Base-by-base conservation (phyloP, 768 basidiomycete species). In the Holtermanniella nyarrowii region DNA sequence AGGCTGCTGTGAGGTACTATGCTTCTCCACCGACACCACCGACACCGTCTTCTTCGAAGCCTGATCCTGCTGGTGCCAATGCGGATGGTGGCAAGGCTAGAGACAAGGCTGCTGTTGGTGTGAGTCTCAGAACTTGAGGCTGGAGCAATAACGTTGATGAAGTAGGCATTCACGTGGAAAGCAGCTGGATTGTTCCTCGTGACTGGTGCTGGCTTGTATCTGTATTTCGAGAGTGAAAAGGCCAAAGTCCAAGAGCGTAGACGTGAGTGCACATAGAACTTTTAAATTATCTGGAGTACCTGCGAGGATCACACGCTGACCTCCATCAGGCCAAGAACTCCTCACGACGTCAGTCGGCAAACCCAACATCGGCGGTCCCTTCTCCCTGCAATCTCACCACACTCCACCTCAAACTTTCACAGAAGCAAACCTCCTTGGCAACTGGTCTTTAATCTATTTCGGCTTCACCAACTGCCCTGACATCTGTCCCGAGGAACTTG, bases 381-480 rank as follows among this genome's bases (percentile, higher is more conserved):
- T 99, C 76, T 72, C 74, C 3, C 76, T 97, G 45, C 79, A 76
- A 3, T 79, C 81, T 5, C 59, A 64, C 31, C 55, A 62, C 26
- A 48, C 52, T 18, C 27, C 50, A n/a, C 82, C 81, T 50, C 73
- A 77, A 49, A 71, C 79, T 0, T 97, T 89, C 73, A 85, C 88
- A 1, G 84, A 96, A 42, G 74, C 85, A 49, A 80, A 93, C 64
- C 74, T 97, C 43, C 71, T 85, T 22, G 91, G 90, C 27, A 85
- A 86, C 74, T 96, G 88, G 88, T 85, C 78, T n/a, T 57, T 76
- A 52, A 73, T 75, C 23, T 76, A 96, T 75, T 99, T 99, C 73
- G 95, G 95, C n/a, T 99, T 97, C 76, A 91, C 93, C 25, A 93
- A 99, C 72, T 99, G 95, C 72, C 93, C 95, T 4, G 95, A 99